These are phyloP conservation scores for Rhizopogon salebrosus DNA, from an alignment of 768 basidiomycete genomes.

Conservation along the genomic window DNA sequence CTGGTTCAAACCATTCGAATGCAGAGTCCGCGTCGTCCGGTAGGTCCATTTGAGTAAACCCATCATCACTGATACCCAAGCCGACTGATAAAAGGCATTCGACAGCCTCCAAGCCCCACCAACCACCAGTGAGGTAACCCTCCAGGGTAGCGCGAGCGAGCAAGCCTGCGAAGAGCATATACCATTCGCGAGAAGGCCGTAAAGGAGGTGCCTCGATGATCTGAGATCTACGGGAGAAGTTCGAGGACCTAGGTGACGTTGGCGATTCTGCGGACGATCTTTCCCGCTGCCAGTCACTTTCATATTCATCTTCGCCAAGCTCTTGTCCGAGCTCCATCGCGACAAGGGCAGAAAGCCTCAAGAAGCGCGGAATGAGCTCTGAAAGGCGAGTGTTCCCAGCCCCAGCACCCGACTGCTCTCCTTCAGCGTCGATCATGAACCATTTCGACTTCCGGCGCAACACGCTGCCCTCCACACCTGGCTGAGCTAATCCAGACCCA, in stretches of 20 bases:
- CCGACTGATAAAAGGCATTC: constrained; percentile 74
- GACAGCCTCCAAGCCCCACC: constrained; percentile 66
- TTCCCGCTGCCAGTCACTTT: constrained; percentile 24
- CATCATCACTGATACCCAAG: constrained; percentile 37
- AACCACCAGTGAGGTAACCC: constrained; percentile 78
- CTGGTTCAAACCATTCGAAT: constrained; percentile 65
- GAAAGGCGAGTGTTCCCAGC: constrained; percentile 61
- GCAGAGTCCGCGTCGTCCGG: constrained; percentile 30
- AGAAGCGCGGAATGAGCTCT: constrained; percentile 64
- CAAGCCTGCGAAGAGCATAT: constrained; percentile 69
- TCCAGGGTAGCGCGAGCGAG: constrained; percentile 81
- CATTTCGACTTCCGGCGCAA: constrained; percentile 45
- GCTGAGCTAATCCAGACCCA: constrained; percentile 61
- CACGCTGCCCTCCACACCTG: constrained; percentile 51
- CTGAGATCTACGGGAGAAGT: constrained; percentile 18
- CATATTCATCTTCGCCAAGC: constrained; percentile 50
- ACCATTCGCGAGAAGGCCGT: constrained; percentile 75
- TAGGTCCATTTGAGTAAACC: constrained; percentile 19
- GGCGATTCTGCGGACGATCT: constrained; percentile 16
- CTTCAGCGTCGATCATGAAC: constrained; percentile 16
- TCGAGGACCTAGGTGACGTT: constrained; percentile 8
- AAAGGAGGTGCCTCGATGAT: constrained; percentile 45
- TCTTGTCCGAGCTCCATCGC: constrained; percentile 75
- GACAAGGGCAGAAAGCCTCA: constrained; percentile 73
- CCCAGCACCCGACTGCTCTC: constrained; percentile 27